Conservation (phyloP, 345 rosid species). For the Acer yangbiense region DNA sequence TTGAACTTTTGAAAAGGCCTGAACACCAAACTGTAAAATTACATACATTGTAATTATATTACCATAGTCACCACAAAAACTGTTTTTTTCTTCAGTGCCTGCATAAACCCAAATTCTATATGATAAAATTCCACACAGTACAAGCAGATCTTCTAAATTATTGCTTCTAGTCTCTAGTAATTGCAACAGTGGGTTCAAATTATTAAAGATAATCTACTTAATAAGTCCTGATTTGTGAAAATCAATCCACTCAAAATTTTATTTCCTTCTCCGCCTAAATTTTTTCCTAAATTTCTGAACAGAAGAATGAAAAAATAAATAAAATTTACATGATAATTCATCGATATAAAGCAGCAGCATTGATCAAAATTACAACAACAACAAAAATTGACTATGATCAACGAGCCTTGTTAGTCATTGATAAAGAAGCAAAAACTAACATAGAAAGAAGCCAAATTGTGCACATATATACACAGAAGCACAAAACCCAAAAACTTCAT, state of each 20-base stretch:
- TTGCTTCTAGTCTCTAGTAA: not conserved
- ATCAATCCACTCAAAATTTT: not conserved
- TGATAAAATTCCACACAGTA: no score
- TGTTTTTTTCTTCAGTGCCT: not conserved
- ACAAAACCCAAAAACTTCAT: not conserved
- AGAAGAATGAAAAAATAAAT: not conserved
- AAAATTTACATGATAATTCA: not conserved
- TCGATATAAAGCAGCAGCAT: not conserved
- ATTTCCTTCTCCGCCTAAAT: no score
- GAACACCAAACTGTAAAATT: no score
- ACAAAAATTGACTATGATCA: not conserved
- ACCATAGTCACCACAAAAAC: not conserved
- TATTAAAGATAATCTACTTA: not conserved
- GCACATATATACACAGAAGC: not conserved
- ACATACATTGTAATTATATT: not conserved
- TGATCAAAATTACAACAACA: not conserved
- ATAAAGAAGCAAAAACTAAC: not conserved
- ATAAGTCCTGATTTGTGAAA: not conserved
- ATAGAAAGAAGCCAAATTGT: not conserved
- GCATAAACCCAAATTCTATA: not conserved
- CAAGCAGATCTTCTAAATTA: not conserved
- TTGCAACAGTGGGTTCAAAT: not conserved
- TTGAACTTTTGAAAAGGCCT: not conserved
- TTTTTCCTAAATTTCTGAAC: no score
- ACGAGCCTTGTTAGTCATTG: not conserved